Base-by-base conservation (phyloP, 257 asterid genomes). In the Solanum medicagineum region DNA sequence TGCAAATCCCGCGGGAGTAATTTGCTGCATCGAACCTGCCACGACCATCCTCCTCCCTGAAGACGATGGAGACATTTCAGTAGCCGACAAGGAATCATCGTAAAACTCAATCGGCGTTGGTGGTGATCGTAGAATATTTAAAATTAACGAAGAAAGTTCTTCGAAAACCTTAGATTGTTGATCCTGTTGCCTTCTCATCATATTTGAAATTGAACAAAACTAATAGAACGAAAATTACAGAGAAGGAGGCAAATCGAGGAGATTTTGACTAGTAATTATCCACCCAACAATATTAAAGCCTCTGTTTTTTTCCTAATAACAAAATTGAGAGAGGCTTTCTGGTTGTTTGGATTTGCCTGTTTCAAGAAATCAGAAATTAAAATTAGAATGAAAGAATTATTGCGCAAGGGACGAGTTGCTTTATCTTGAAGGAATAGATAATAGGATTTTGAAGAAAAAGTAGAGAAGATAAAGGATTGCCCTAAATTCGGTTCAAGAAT, bases 1-100 rank as follows among this genome's bases (percentile, higher is more conserved):
- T 0, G 99, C 98, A 32, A 95, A 93, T 6, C 97, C 97, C 15
- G 93, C 93, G 51, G 99, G 97, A 14, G 95, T 92, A 6, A 95
- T 89, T 84, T 94, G 92, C 86, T 89, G 91, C 84, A 77, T 81
- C 63, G 89, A 22, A 44, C 16, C 24, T 6, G 26, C 60, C 22
- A 26, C 1, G 24, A 24, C 45, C 24, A n/a, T 51, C 63, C 83
- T 77, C 83, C 83, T 53, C 15, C 45, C 65, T 53, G 83, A 51
- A 26, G 83, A 15, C 26, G 63, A 26, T 56, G 83, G 19, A 20
- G 81, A 70, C 66, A 86, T n/a, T 60, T 14, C 55, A 15, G 87
- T 80, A 36, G 13, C 26, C 82, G 13, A 32, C 19, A 68, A 70
- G 49, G 87, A 62, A 2, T 83, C 89, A 68, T 86, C 88, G 62